Percentiles rank a stretch among this genome's conserved stretches.
Conservation (phyloP, 768 basidiomycete genomes). For the Coprinopsis cinerea region DNA sequence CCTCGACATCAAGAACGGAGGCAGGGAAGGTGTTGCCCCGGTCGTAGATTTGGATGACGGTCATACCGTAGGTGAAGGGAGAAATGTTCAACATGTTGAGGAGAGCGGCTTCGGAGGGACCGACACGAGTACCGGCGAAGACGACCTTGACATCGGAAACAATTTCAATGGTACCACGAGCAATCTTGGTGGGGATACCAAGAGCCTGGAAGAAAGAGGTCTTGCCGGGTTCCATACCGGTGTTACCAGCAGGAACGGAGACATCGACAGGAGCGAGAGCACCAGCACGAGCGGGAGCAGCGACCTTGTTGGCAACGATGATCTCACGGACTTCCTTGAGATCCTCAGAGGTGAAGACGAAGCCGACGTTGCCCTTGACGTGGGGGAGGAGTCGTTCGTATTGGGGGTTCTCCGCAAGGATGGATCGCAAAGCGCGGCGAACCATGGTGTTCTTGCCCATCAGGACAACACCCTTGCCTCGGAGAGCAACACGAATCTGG, state of each 20-base stretch:
- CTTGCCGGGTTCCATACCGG: slow-evolving; percentile 99
- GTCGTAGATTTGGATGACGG: slow-evolving; percentile 94
- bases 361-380: slow-evolving; percentile 97
- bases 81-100: slow-evolving; percentile 99
- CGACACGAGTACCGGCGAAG: slow-evolving; percentile 86
- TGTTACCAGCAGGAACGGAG: slow-evolving; percentile 90
- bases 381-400: slow-evolving; percentile 95
- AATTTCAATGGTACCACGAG: slow-evolving; percentile 99
- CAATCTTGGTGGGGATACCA: slow-evolving; percentile 99
- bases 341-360: slow-evolving; percentile 92
- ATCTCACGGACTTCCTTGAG: slow-evolving; percentile 93
- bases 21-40: slow-evolving; percentile 89
- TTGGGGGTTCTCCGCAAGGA: slow-evolving; percentile 86
- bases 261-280: slow-evolving; percentile 93
- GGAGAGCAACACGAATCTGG: slow-evolving; percentile 92
- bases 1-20: slow-evolving; percentile 87
- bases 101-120: slow-evolving; percentile 93
- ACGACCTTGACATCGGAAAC: slow-evolving; percentile 96
- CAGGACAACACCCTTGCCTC: slow-evolving; percentile 92
- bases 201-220: slow-evolving; percentile 99
- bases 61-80: slow-evolving; percentile 99
- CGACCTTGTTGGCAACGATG: slow-evolving; percentile 96
- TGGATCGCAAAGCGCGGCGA: slow-evolving; percentile 90
- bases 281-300: slow-evolving; percentile 97
- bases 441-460: slow-evolving; percentile 99